Base-by-base conservation (phyloP, 805 yeast species). In the Metschnikowia noctiluminum region DNA sequence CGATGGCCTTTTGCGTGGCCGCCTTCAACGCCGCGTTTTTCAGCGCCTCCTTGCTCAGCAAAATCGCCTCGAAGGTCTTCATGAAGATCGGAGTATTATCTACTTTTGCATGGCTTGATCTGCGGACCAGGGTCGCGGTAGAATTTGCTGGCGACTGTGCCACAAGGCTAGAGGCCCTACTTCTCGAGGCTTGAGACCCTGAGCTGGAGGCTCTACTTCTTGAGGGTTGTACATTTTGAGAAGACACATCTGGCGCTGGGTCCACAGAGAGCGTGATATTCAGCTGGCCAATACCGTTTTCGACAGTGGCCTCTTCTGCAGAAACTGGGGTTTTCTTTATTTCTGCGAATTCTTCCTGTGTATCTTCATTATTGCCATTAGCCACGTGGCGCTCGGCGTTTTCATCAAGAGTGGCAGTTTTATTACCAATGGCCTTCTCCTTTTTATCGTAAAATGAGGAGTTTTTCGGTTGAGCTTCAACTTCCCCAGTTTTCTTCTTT, bases 11-110 rank as follows among this genome's bases (percentile, higher is more conserved):
- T 43, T 73, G 71, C 5, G 68, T 61, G 6, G 73, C 58, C 6
- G 55, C 53, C 36, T 69, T 71, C 45, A 79, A 60, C 27, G 59
- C 62, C 37, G 71, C 75, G 52, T 77, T 71, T 57, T 78, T 79
- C 57, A 77, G 79, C 41, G 82, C 81, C 38, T 86, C 94, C 58
- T 84, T 85, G 50, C 80, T 76, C 32, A 63, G 72, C 37, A 79
- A 63, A 53, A 87, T 81, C 13, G 70, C 57, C 50, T 82, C 82
- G 53, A 87, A 76, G 2, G 89, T 80, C 46, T 76, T 75, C 54
- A 76, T 79, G 56, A 86, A 60, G 10, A 58, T 52, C 38, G 57
- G 55, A 31, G 56, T 42, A 51, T 65, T 61, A 48, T 64, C 63
- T 31, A 61, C 55, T 15, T 51, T 53, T 28, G 57, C 62, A 11